Base-by-base conservation (phyloP, 345 rosid species). In the Eucalyptus marginata region DNA sequence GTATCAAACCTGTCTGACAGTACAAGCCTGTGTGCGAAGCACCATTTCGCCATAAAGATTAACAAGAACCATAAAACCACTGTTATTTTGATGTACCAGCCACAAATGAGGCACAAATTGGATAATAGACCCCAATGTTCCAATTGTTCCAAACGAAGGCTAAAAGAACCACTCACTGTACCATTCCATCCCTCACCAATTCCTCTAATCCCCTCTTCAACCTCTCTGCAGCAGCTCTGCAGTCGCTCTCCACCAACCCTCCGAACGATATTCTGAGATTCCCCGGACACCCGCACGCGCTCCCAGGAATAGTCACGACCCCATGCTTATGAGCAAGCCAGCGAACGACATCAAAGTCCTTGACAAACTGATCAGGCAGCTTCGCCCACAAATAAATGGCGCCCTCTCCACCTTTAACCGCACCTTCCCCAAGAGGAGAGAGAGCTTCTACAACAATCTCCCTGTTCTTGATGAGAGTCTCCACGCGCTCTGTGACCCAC, bases 331-430 rank as follows among this genome's bases (percentile, higher is more conserved):
- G 93, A 40, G 96, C 99, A 6, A 98, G 96, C 99, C 99, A 98
- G 90, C 66, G 91, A 86, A 97, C 98, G 13, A 98, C 99, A 86
- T 91, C 93, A n/a, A 88, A 88, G 89, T 94, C 97, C 40, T 96
- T 90, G 4, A 8, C 25, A 29, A 90, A 86, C 83, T 92, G 87
- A 31, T 95, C 96, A 0, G 99, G 99, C 87, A 98, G 96, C 90
- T 91, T 97, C 7, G 96, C 99, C 99, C 99, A 98, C 88, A 98
- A 66, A 96, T 98, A 98, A 14, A 98, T 95, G 29, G 97, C 98
- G 6, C 99, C 99, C 92, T 98, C 99, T 89, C 99, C 99, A 20
- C 99, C 99, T 91, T 92, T 96, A 25, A 97, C 94, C 7, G 95
- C 94, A 40, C 89, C 96, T 88, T 94, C 91, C 29, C 99, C 99